Evolutionary conservation across 2,329 filamentous ascomycete species (phyloP).

Genomic region (Emmonsia crescens): DNA sequence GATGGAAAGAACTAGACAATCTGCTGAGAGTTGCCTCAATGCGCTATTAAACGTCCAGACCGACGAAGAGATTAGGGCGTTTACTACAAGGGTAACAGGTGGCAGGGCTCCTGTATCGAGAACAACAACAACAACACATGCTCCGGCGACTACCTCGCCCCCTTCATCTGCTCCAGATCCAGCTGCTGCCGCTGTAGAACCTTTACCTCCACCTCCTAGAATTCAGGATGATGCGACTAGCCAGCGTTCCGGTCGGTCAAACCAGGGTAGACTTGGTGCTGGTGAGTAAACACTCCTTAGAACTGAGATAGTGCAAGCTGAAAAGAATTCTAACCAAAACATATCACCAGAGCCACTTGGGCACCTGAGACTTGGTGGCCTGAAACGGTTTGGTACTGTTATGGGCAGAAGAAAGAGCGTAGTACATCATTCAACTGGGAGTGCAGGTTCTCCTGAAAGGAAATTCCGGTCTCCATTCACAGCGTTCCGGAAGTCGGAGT

Average conservation of each 20-base stretch:
- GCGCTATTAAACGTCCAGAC: constrained; percentile 78
- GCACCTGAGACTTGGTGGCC: constrained; percentile 33
- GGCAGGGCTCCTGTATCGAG: constrained; percentile 23
- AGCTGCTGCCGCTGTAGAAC: constrained; percentile 20
- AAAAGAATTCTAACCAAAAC: constrained; percentile 7
- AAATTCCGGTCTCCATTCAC: constrained; percentile 34
- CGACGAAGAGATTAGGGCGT: constrained; percentile 63
- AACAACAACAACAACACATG: constrained; percentile 5
- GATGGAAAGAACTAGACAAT: constrained; percentile 62
- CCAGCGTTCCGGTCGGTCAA: constrained; percentile 43
- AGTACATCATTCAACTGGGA: constrained; percentile 24
- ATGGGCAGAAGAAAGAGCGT: constrained; percentile 38
- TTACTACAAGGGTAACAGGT: constrained; percentile 29
- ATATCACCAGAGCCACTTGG: constrained; percentile 31
- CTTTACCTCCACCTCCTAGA: constrained; percentile 30
- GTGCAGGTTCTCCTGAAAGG: constrained; percentile 26
- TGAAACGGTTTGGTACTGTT: constrained; percentile 38
- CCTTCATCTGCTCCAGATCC: constrained; percentile 17
- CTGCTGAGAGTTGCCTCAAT: constrained; percentile 70
- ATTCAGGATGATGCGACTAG: constrained; percentile 44
- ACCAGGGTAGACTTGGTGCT: constrained; percentile 24
- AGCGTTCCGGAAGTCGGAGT: constrained; percentile 12
- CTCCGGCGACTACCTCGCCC: constrained; percentile 15
- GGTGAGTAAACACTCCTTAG: constrained; percentile 20
- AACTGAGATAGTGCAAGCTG: constrained; percentile 1